A percentile compares a stretch with the other conserved stretches of the same genome.
Conservation (phyloP, 495 filamentous ascomycete species). For the Talaromyces nanjingensis region DNA sequence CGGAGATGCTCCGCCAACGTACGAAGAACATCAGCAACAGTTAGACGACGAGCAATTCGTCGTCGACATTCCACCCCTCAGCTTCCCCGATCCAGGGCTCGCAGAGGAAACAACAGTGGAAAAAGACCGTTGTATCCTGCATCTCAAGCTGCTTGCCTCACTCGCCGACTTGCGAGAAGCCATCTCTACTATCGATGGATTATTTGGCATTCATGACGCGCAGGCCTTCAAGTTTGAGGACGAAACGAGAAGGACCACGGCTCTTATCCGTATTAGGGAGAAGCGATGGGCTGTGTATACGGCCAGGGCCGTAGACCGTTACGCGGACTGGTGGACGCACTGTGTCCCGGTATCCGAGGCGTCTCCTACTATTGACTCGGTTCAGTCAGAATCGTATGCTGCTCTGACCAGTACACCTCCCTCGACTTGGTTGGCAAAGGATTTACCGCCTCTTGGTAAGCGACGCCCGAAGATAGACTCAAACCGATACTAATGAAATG, state of each 20-base stretch:
- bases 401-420: slow-evolving; percentile 9
- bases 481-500: background rate
- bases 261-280: slow-evolving; percentile 50
- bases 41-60: background rate
- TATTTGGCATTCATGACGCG: slow-evolving; percentile 57
- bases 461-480: background rate
- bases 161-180: slow-evolving; percentile 62
- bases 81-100: background rate
- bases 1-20: background rate
- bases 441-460: slow-evolving; percentile 29
- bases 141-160: slow-evolving; percentile 69
- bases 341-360: slow-evolving; percentile 12
- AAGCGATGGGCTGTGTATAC: slow-evolving; percentile 78
- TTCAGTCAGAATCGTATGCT: slow-evolving; percentile 11
- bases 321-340: slow-evolving; percentile 61
- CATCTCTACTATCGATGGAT: slow-evolving; percentile 53
- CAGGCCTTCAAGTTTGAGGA: slow-evolving; percentile 17
- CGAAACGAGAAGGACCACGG: slow-evolving; percentile 14
- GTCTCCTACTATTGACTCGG: slow-evolving; percentile 5
- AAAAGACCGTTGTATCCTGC: slow-evolving; percentile 54
- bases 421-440: slow-evolving; percentile 13
- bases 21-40: background rate
- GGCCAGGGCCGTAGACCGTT: slow-evolving; percentile 65
- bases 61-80: background rate
- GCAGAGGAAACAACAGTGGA: slow-evolving; percentile 17